Conservation (phyloP, 768 basidiomycete species). For the Trametes meyenii region DNA sequence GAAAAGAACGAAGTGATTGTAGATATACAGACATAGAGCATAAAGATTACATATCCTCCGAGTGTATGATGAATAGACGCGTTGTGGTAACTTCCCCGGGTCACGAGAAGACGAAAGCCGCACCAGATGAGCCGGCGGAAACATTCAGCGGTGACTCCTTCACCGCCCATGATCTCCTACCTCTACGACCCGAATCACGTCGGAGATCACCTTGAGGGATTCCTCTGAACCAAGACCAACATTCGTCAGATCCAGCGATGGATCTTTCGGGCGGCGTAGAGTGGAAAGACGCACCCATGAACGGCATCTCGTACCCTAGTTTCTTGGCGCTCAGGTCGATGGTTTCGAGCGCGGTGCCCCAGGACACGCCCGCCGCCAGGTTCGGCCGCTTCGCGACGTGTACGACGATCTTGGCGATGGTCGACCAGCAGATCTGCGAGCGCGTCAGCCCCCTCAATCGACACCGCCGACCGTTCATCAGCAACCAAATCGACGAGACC, state of each 20-base stretch:
- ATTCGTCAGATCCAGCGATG: neutral
- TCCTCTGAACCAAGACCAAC: neutral
- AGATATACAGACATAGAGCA: too few relatives aligned
- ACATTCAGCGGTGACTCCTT: too few relatives aligned
- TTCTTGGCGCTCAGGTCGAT: slow-evolving; percentile 24
- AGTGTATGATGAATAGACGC: too few relatives aligned
- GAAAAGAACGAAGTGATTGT: too few relatives aligned
- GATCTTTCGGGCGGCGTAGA: neutral
- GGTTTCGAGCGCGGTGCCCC: slow-evolving; percentile 14
- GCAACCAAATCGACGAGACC: neutral
- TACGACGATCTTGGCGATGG: slow-evolving; percentile 26
- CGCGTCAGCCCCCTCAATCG: neutral
- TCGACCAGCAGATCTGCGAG: slow-evolving; percentile 27
- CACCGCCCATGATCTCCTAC: neutral
- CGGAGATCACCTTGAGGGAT: slow-evolving; percentile 12
- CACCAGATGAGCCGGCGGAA: too few relatives aligned
- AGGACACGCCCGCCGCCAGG: slow-evolving; percentile 4
- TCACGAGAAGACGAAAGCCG: too few relatives aligned
- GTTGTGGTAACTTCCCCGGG: too few relatives aligned
- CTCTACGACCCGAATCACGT: slow-evolving; percentile 17
- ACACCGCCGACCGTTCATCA: neutral
- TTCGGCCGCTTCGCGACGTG: slow-evolving; percentile 20
- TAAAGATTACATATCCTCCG: too few relatives aligned
- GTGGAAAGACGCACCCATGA: slow-evolving; percentile 19
- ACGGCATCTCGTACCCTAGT: slow-evolving; percentile 23